Conservation (phyloP, 768 basidiomycete genomes). For the Leccinum disarticulatum region DNA sequence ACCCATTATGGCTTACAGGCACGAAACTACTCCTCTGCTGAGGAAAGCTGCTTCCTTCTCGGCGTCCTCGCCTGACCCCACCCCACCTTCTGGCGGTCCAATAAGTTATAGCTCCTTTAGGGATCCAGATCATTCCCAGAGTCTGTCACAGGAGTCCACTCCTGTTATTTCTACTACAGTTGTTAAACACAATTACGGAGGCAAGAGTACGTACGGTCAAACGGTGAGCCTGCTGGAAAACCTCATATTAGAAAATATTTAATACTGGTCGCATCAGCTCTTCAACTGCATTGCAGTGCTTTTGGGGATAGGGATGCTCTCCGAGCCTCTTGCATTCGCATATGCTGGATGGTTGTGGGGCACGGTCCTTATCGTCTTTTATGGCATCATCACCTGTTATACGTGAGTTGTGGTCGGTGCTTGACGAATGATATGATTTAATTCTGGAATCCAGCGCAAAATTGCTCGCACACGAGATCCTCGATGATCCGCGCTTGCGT, state of each 20-base stretch:
- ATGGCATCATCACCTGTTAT: slow-evolving; percentile 82
- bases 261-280: slow-evolving; percentile 45
- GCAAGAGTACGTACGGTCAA: slow-evolving; percentile 72
- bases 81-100: not conserved
- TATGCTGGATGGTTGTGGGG: slow-evolving; percentile 89
- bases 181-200: slow-evolving; percentile 36
- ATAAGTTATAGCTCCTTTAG: not conserved
- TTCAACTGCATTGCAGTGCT: slow-evolving; percentile 88
- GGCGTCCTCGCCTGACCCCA: slow-evolving; percentile 9
- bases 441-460: slow-evolving; percentile 63
- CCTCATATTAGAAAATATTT: not conserved
- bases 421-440: not conserved
- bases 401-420: slow-evolving; percentile 55
- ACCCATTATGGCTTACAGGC: not conserved
- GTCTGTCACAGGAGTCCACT: slow-evolving; percentile 2
- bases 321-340: slow-evolving; percentile 87
- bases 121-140: not conserved
- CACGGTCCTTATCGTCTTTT: slow-evolving; percentile 67
- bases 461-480: slow-evolving; percentile 75
- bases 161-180: slow-evolving; percentile 4
- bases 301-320: slow-evolving; percentile 86
- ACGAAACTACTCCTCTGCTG: slow-evolving; percentile 42
- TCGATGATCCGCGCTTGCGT: slow-evolving; percentile 63
- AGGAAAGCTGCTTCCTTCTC: slow-evolving; percentile 39
- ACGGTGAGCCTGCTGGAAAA: slow-evolving; percentile 44